phyloP scores from a whole-genome alignment of 1,284 basidiomycete species.

The Gymnopus androsaceus region DNA sequence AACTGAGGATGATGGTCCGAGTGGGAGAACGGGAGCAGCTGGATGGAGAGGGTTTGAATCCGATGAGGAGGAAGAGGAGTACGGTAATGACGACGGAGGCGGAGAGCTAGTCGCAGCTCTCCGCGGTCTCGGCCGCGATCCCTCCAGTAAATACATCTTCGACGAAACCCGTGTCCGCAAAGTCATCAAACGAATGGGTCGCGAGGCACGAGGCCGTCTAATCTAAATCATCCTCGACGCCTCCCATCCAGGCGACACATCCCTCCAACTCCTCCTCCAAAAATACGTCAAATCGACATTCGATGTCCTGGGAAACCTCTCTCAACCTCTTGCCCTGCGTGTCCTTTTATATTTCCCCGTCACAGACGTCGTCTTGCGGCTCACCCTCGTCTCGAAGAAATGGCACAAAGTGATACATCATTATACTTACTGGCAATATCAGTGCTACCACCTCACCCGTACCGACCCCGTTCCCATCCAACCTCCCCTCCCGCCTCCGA shows the following conservation, averaged over 20 bases:
- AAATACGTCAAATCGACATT: conserved; percentile 80
- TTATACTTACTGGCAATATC: conserved; percentile 77
- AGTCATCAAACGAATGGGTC: conserved; percentile 58
- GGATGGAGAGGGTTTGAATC: no score
- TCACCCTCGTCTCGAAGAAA: conserved; percentile 66
- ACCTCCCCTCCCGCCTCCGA: conserved; percentile 49
- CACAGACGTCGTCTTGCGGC: conserved; percentile 55
- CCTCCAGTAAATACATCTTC: conserved; percentile 54
- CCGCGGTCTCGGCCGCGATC: conserved; percentile 34
- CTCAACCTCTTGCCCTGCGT: conserved; percentile 64
- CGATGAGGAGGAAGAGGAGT: no score
- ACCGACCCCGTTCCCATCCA: conserved; percentile 64
- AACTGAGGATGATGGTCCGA: no score
- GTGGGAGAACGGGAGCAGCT: no score
- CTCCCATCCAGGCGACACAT: conserved; percentile 76
- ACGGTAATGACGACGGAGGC: no score
- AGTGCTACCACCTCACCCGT: conserved; percentile 73
- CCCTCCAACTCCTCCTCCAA: conserved; percentile 73
- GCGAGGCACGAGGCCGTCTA: conserved; percentile 72
- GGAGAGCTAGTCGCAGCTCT: conserved; percentile 50
- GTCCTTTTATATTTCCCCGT: conserved; percentile 70
- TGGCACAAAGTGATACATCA: conserved; percentile 73
- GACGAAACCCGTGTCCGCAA: conserved; percentile 69
- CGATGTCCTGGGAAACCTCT: conserved; percentile 77
- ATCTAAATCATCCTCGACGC: conserved; percentile 65